Conservation (phyloP, 306 rosid genomes). For the Sphenostylis stenocarpa region DNA sequence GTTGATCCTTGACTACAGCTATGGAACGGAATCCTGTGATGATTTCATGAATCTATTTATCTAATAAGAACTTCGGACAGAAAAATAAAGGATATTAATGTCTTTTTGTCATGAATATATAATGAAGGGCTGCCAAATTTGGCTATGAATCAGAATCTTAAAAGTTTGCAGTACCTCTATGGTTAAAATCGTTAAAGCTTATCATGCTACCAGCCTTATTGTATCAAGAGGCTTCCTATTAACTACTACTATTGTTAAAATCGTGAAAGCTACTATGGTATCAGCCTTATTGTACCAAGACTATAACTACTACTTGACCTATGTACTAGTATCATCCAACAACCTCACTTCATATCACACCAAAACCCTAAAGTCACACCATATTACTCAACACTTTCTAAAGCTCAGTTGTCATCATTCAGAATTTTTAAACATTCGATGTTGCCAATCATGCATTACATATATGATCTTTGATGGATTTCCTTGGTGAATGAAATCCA, state of each 20-base stretch:
- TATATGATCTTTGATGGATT: background rate
- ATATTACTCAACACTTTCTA: background rate
- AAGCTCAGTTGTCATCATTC: background rate
- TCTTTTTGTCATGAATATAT: background rate
- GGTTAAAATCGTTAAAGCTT: background rate
- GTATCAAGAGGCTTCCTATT: background rate
- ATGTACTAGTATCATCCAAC: background rate
- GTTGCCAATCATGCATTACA: background rate
- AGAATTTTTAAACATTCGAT: background rate
- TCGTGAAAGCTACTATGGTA: background rate
- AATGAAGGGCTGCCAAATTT: background rate
- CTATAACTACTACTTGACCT: background rate
- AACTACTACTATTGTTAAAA: background rate
- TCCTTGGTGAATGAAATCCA: slow-evolving; percentile 1
- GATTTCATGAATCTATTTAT: background rate
- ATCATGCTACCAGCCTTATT: background rate
- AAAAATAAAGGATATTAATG: background rate
- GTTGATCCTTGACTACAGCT: background rate
- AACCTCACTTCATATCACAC: slow-evolving; percentile 6
- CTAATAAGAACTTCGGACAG: background rate
- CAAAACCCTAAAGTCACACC: background rate
- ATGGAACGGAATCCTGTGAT: slow-evolving; percentile 6
- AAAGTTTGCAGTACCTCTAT: background rate
- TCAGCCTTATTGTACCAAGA: background rate
- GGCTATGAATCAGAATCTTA: background rate